Evolutionary conservation across 768 basidiomycete genomes (phyloP).

Genomic region (Boletus barrowsii): DNA sequence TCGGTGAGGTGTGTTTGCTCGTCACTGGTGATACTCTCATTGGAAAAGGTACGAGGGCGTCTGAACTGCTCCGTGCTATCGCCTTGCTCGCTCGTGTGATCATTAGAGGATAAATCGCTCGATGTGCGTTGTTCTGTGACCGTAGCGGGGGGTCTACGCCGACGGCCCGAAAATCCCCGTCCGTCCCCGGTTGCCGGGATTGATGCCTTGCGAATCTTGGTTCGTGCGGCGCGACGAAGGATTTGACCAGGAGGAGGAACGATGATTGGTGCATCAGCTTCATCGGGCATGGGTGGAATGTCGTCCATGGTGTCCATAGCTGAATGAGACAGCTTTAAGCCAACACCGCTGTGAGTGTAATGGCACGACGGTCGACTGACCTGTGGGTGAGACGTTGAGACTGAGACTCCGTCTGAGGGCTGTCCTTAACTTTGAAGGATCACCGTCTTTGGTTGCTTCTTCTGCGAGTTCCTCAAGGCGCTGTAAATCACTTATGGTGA

Average conservation of each 20-base stretch:
- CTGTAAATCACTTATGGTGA: constrained; percentile 93
- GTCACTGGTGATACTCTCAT: constrained; percentile 37
- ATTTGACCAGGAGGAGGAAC: constrained; percentile 81
- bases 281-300: constrained; percentile 67
- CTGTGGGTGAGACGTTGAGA: constrained; percentile 79
- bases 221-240: constrained; percentile 87
- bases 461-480: constrained; percentile 90
- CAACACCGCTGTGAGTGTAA: constrained; percentile 6
- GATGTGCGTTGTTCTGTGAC: constrained; percentile 53
- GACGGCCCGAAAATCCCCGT: constrained; percentile 64
- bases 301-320: constrained; percentile 68
- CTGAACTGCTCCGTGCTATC: constrained; percentile 43
- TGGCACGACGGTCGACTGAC: constrained; percentile 46
- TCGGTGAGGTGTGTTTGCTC: constrained; percentile 54
- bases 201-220: constrained; percentile 89
- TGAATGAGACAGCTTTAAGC: constrained; percentile 32
- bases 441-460: constrained; percentile 80
- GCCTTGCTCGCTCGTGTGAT: constrained; percentile 57
- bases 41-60: constrained; percentile 36
- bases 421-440: constrained; percentile 74
- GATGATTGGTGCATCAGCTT: constrained; percentile 88
- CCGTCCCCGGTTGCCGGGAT: constrained; percentile 74
- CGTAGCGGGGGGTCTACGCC: constrained; percentile 28
- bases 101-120: constrained; percentile 61
- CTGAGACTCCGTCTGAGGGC: constrained; percentile 84